Evolutionary conservation across 2,329 filamentous ascomycete genomes (phyloP).

Genomic region (Myriosclerotinia scirpicola): DNA sequence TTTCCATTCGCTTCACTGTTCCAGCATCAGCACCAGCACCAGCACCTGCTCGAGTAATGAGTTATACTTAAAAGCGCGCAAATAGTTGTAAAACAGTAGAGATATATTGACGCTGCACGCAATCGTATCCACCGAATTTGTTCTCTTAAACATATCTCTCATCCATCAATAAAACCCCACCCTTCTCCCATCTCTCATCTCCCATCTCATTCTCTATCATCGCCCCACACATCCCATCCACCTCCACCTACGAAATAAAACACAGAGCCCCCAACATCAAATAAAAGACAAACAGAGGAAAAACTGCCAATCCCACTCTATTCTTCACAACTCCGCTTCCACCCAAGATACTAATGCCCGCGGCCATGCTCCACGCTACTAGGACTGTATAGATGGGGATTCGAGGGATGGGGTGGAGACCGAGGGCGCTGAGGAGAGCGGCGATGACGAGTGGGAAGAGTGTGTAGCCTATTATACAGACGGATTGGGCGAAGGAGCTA

Average conservation of each 20-base stretch:
- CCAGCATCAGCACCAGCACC: no score
- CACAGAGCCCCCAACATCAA: constrained; percentile 23
- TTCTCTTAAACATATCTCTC: no score
- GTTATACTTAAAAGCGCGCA: no score
- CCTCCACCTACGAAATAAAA: constrained; percentile 22
- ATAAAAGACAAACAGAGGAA: constrained; percentile 28
- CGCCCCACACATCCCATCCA: background rate
- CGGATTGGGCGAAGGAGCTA: constrained; percentile 95
- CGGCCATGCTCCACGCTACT: constrained; percentile 89
- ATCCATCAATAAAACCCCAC: no score
- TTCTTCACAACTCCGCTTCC: constrained; percentile 28
- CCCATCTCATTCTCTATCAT: no score
- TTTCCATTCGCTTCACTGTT: no score
- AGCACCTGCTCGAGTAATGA: no score
- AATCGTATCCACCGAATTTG: no score
- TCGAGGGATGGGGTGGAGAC: constrained; percentile 74
- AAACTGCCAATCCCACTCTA: constrained; percentile 25
- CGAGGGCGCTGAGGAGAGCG: constrained; percentile 79
- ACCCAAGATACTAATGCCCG: constrained; percentile 47
- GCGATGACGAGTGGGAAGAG: constrained; percentile 96
- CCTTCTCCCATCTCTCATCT: no score
- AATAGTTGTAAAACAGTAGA: no score
- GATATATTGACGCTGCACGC: no score
- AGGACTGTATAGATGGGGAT: constrained; percentile 90
- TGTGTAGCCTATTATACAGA: constrained; percentile 98